Evolutionary conservation across 768 basidiomycete species (phyloP).

Genomic region (Lyophyllum decastes): DNA sequence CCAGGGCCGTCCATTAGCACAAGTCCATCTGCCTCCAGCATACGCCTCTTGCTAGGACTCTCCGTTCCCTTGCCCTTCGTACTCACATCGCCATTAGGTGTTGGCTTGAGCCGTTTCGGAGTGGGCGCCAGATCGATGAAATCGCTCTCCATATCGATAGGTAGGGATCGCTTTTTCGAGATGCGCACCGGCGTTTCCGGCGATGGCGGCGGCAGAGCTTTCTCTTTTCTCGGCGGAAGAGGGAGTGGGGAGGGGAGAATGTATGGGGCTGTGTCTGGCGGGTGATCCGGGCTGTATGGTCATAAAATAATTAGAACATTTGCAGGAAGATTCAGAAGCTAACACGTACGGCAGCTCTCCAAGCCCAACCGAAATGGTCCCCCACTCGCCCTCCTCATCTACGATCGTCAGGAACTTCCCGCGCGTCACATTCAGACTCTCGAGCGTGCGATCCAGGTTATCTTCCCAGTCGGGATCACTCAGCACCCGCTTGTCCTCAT

Average conservation of each 20-base stretch:
- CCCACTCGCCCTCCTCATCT: conserved; percentile 82
- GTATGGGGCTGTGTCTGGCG: conserved; percentile 49
- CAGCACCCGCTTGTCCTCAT: conserved; percentile 83
- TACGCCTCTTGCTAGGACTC: conserved; percentile 65
- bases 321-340: background rate
- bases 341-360: conserved; percentile 71
- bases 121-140: conserved; percentile 55
- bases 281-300: conserved; percentile 53
- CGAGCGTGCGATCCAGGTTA: conserved; percentile 78
- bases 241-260: conserved; percentile 71
- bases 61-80: conserved; percentile 23
- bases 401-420: conserved; percentile 89
- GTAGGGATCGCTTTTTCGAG: conserved; percentile 57
- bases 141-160: conserved; percentile 57
- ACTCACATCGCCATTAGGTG: conserved; percentile 10
- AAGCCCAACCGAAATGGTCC: conserved; percentile 71
- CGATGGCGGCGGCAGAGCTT: conserved; percentile 36
- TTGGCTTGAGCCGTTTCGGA: conserved; percentile 49
- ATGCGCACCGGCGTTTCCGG: conserved; percentile 43
- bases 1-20: conserved; percentile 62
- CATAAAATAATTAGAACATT: background rate
- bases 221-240: conserved; percentile 46
- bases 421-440: conserved; percentile 73
- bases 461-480: conserved; percentile 95
- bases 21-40: conserved; percentile 75